Evolutionary conservation across 2,329 filamentous ascomycete genomes (phyloP), one percentile per base, ranked within the genome.

Genomic region (Alternaria triticina): DNA sequence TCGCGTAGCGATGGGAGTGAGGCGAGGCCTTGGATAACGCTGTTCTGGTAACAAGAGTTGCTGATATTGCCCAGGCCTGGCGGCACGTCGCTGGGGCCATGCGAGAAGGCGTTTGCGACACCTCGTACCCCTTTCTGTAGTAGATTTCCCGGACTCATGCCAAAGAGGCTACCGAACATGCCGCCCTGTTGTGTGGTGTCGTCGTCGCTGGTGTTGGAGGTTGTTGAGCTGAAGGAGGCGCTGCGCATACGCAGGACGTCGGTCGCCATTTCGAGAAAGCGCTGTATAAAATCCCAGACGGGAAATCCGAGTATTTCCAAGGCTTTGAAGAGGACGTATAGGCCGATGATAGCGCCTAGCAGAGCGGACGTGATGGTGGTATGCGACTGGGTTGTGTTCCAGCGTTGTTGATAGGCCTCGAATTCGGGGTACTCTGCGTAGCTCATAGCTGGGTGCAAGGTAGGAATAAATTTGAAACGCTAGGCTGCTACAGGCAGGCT

Each of bases 1-100:
- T 82, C 82, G 25, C 87, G 86, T 28, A 98, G 83, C 5, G 90
- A 87, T 17, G 87, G 86, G 28, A 98, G 84, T 5, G 94, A 91
- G 1, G 94, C 90, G 45, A 98, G 74, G 28, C 83, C 84, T 78
- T 97, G 94, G 11, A 99, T 88, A 20, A 97, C 90, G 76, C 94
- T 97, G 80, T 99, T 99, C 80, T 98, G 96, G 79, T 97, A 99
- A 83, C 96, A 98, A 2, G 94, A 97, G 77, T 97, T 97, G 82
- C 97, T 93, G 82, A 90, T 90, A 78, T 99, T 99, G 10, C 93
- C 93, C 57, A 98, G 82, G 0, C 96, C 96, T 1, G 83, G 76
- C 13, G 84, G 84, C 12, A 75, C 78, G 56, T 74, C 65, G 59
- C 70, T 74, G 30, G 70, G 63, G 9, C 59, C 72, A 50, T 68